Evolutionary conservation across 345 rosid genomes (phyloP).

Genomic region (Eucalyptus lansdowneana): DNA sequence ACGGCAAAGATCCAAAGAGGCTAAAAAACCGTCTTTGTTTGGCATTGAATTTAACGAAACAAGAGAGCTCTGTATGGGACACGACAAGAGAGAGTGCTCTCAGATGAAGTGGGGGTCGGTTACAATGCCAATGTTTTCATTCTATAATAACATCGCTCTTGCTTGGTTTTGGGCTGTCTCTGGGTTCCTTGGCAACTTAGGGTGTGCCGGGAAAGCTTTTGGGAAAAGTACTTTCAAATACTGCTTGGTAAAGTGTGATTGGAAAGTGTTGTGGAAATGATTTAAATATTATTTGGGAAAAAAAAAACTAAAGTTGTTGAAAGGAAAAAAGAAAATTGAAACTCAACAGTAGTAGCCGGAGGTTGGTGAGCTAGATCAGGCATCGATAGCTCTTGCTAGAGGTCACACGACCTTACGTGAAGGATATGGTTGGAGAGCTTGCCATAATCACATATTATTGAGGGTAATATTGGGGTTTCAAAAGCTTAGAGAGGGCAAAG

Average conservation of each 20-base stretch:
- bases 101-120: not conserved
- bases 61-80: not conserved
- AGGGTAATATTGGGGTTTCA: no score
- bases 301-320: rapidly evolving
- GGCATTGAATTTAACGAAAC: not conserved
- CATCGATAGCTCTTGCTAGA: rapidly evolving
- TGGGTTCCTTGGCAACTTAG: rapidly evolving
- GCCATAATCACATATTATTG: not conserved
- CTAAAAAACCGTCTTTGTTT: not conserved
- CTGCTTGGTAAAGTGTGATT: not conserved
- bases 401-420: rapidly evolving
- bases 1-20: not conserved
- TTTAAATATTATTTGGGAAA: rapidly evolving
- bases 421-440: not conserved
- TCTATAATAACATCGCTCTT: not conserved
- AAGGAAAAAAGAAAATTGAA: not conserved
- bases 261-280: not conserved
- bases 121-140: not conserved
- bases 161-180: not conserved
- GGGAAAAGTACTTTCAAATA: not conserved
- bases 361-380: not conserved
- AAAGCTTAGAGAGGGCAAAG: not conserved
- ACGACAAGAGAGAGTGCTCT: not conserved
- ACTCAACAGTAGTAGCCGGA: rapidly evolving
- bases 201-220: not conserved